phyloP scores from a whole-genome alignment of 257 asterid genomes.

The Cruciata laevipes region DNA sequence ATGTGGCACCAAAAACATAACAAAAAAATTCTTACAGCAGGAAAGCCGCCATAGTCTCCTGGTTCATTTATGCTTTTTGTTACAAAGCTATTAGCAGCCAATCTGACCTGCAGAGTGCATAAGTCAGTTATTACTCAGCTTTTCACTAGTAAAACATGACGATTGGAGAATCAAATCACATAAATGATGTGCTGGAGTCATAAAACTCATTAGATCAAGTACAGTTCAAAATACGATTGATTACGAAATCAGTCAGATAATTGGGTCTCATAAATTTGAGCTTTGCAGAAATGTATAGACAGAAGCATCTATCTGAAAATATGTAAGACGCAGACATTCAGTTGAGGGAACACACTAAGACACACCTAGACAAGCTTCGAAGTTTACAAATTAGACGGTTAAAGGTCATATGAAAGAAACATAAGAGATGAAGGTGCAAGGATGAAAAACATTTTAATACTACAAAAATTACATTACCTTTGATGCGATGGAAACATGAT shows the following conservation, averaged over 20 bases:
- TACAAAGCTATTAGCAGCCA: conserved; percentile 82
- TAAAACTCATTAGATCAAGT: too few species aligned
- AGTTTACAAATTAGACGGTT: neutral
- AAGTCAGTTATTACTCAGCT: neutral
- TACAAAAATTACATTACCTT: conserved; percentile 31
- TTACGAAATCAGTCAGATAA: too few species aligned
- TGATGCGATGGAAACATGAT: conserved; percentile 67
- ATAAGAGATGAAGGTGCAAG: neutral
- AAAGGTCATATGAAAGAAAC: neutral
- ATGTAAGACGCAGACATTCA: neutral
- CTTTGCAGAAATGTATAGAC: neutral
- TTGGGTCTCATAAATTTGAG: neutral
- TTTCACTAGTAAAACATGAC: neutral
- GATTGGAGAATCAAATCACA: neutral
- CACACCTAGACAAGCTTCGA: neutral
- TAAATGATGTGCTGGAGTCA: neutral
- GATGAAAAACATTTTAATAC: neutral
- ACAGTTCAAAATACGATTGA: too few species aligned
- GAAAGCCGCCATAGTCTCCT: conserved; percentile 96
- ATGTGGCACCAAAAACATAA: conserved; percentile 7
- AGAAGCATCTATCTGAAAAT: neutral
- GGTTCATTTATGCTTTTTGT: conserved; percentile 72
- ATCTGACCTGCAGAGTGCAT: conserved; percentile 53
- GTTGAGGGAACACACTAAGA: neutral
- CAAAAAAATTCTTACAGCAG: conserved; percentile 64